Evolutionary conservation across 768 basidiomycete species (phyloP), one percentile per base, ranked within the genome.

Genomic region (Amanita subjunquillea): DNA sequence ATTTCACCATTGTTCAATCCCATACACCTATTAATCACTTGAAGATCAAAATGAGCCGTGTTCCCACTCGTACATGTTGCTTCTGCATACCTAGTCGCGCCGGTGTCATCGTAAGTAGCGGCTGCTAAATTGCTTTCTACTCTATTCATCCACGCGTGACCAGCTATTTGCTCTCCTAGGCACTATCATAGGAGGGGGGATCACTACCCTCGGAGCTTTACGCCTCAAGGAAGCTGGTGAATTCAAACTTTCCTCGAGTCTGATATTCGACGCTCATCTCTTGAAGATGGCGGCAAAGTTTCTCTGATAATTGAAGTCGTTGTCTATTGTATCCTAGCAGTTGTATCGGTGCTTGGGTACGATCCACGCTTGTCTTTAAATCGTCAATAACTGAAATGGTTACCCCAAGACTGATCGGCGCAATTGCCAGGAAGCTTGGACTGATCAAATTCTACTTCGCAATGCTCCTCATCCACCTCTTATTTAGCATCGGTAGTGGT

Each of bases 61-160:
- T 73, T 55, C 57, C 55, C 41, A 67, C 69, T 46, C 72, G 74
- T 57, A 75, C 67, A 37, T 76, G 75, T 61, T 76, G 74, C 58
- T 74, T 73, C 66, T 76, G 75, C 62, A 69, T 77, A 47, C 75
- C 77, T 7, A 72, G 73, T 34, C 64, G 77, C 57, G 70, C 69
- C 41, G 77, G 75, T 44, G 73, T 72, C 43, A 63, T 76, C 44
- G 74, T 76, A 53, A 57, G 75, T 65, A 23, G 20, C 29, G 10
- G 22, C 34, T 32, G 27, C 29, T 20, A 15, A 10, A 20, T 12
- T 9, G 7, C 20, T 10, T n/a, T 23, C 47, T 7, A 22, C 20
- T 10, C 5, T 27, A 40, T 4, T 38, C 6, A 40, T 25, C 3
- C 22, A 23, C 3, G 9, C 50, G 46, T 43, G 30, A 30, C 10